phyloP scores from a whole-genome alignment of 257 asterid species.

The Salvia splendens region DNA sequence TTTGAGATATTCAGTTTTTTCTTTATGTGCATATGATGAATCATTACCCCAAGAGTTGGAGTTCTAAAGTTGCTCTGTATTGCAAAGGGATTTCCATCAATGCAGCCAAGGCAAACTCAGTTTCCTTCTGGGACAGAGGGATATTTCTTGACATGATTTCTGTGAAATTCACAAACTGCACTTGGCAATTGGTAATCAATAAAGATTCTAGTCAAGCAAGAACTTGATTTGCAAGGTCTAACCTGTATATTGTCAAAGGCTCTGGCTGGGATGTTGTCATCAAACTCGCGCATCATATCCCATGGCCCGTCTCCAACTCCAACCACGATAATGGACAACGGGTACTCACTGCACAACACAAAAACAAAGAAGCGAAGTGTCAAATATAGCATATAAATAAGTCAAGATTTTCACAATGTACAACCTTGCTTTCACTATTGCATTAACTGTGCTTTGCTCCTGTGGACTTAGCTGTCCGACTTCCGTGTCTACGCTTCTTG shows the following conservation, averaged over 20 bases:
- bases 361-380: background rate
- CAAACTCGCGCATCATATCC: constrained; percentile 86
- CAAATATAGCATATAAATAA: too few species aligned
- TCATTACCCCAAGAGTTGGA: constrained; percentile 63
- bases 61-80: constrained; percentile 80
- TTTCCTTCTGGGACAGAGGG: constrained; percentile 68
- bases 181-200: constrained; percentile 1
- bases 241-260: constrained; percentile 92
- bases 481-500: constrained; percentile 72
- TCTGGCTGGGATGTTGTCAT: constrained; percentile 83
- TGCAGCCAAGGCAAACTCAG: constrained; percentile 77
- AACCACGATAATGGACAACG: constrained; percentile 84
- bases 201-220: background rate
- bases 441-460: constrained; percentile 70
- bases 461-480: constrained; percentile 71
- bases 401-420: background rate
- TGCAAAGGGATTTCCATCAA: constrained; percentile 91
- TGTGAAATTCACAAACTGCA: constrained; percentile 89
- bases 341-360: constrained; percentile 56
- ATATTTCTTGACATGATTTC: constrained; percentile 80
- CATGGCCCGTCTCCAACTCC: constrained; percentile 99
- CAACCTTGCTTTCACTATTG: constrained; percentile 87
- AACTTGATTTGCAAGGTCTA: background rate
- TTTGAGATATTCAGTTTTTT: background rate
- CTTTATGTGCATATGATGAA: background rate